These are phyloP conservation scores for Endotrypanum monterogeii DNA, from an alignment of 208 protist species.

Conservation along the genomic window DNA sequence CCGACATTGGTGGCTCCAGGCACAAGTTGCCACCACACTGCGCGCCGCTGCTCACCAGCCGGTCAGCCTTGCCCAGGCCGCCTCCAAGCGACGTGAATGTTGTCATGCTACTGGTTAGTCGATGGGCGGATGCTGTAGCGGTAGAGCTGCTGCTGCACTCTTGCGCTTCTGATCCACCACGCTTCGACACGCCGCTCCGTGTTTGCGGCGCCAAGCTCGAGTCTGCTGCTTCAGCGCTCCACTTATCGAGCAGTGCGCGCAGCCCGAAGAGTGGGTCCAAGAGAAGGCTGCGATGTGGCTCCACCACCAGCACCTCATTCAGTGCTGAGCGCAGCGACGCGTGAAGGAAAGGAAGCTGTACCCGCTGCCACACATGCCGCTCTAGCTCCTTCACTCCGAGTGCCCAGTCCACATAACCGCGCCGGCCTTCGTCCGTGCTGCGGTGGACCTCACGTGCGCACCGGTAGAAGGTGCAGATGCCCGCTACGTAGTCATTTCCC, in stretches of 20 bases:
- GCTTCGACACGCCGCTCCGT: not conserved
- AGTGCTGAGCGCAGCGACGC: conserved; percentile 34
- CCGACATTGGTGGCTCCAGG: conserved; percentile 5
- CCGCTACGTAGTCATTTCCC: conserved; percentile 40
- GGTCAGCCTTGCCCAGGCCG: not conserved
- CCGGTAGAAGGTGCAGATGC: conserved; percentile 50
- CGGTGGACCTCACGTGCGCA: conserved; percentile 36
- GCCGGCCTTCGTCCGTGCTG: conserved; percentile 23
- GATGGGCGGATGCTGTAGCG: conserved; percentile 1
- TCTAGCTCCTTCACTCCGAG: conserved; percentile 42
- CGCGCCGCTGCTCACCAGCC: not conserved
- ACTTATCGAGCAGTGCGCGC: conserved; percentile 59
- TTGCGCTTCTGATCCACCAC: not conserved
- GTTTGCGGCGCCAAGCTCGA: conserved; percentile 23
- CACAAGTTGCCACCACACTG: conserved; percentile 18
- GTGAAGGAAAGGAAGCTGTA: conserved; percentile 40
- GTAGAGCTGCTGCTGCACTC: not conserved
- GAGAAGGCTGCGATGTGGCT: conserved; percentile 56
- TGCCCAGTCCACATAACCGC: conserved; percentile 61
- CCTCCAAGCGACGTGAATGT: not conserved
- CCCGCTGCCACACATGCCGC: conserved; percentile 34
- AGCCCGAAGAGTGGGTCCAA: conserved; percentile 57
- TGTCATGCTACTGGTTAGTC: not conserved
- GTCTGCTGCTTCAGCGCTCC: conserved; percentile 29
- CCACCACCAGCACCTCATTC: conserved; percentile 49